Evolutionary conservation across 768 basidiomycete species (phyloP), one percentile per base, ranked within the genome.

Genomic region (Rhizopogon vulgaris): DNA sequence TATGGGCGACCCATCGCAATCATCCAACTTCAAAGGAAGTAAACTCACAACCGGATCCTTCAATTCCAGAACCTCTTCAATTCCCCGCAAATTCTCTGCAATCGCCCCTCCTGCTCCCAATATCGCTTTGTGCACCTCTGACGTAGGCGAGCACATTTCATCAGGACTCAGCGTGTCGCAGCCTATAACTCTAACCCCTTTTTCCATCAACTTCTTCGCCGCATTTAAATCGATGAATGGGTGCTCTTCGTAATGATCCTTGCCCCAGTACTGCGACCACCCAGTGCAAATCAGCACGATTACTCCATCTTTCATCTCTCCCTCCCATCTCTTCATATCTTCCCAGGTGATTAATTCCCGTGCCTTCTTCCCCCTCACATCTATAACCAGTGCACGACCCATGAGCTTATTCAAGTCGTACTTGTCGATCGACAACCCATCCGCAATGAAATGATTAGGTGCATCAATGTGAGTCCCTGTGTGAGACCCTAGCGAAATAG

Each of bases 391-490:
- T 1, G 77, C 76, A 5, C 75, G 76, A 2, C 77, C 79, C 14
- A 84, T 60, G 41, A 87, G 71, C 9, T 71, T 64, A 3, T 66
- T 58, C 11, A 87, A 70, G 27, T 79, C 75, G 32, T 87, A 69
- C 45, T 79, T 68, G 57, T 82, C 78, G 45, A 87, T 75, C 2
- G 77, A 73, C 39, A 65, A 61, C 4, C 82, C 84, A 45, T 75
- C 66, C 5, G 65, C 65, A 63, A 84, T 63, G 69, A 85, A 87
- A 58, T 90, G 87, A 38, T 74, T 79, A 0, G 87, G 87, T 1
- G 86, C 85, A 62, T 90, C 87, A 59, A 88, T 74, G 67, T 90
- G 87, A 7, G 87, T 89, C 39, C 87, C 87, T 3, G 83, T 82
- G 62, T 90, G 87, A 1, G 86, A 80, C 12, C 82, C 80, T 9